These are phyloP conservation scores for Penicillium arizonense DNA, from an alignment of 495 filamentous ascomycete genomes.

Conservation along the genomic window DNA sequence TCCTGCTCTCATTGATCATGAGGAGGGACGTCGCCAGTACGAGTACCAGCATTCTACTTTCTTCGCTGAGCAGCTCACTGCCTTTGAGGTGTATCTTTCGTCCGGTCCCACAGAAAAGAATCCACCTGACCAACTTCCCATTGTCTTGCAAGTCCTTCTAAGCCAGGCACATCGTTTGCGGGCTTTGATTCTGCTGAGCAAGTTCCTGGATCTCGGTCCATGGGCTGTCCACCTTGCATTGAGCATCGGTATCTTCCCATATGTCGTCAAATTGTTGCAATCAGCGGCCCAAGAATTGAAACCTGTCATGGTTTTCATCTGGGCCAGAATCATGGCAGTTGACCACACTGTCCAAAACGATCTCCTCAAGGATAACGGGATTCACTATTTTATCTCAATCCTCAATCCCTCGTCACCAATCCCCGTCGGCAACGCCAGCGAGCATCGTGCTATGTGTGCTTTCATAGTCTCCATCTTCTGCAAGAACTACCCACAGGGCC, in stretches of 20 bases:
- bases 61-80: conserved; percentile 95
- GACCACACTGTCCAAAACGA: conserved; percentile 90
- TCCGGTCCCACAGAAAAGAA: conserved; percentile 83
- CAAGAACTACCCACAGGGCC: conserved; percentile 85
- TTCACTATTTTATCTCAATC: conserved; percentile 92
- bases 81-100: conserved; percentile 94
- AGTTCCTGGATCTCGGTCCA: conserved; percentile 91
- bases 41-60: conserved; percentile 94
- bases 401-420: conserved; percentile 80
- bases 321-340: conserved; percentile 94
- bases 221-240: conserved; percentile 97
- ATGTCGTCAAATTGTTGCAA: conserved; percentile 92
- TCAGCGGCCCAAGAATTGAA: conserved; percentile 94
- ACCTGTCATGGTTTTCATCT: conserved; percentile 99
- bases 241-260: conserved; percentile 98
- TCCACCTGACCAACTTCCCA: conserved; percentile 89
- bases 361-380: conserved; percentile 92
- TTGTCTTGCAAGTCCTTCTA: conserved; percentile 92
- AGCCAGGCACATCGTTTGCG: conserved; percentile 94
- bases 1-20: conserved; percentile 73
- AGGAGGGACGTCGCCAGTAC: conserved; percentile 70
- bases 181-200: conserved; percentile 87
- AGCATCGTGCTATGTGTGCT: conserved; percentile 98
- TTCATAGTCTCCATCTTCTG: conserved; percentile 98
- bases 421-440: conserved; percentile 77